These are phyloP conservation scores for Glycine soja DNA, from an alignment of 306 rosid species.

Conservation along the genomic window DNA sequence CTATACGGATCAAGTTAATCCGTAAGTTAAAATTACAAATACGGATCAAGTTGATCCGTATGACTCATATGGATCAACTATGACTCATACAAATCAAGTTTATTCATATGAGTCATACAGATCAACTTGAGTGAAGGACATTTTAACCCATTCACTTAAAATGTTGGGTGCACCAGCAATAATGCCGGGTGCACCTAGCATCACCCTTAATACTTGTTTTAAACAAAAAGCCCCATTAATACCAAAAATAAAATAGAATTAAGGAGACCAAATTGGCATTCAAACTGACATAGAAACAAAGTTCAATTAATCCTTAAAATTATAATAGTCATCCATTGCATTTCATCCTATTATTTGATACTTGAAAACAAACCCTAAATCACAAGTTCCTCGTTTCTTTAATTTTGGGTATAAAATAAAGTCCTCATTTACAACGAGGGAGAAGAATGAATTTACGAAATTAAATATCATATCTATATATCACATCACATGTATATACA, in stretches of 20 bases:
- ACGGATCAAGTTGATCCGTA: too few species aligned
- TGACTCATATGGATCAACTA: too few species aligned
- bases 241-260: not conserved
- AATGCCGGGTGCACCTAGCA: too few species aligned
- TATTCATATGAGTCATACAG: too few species aligned
- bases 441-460: constrained; percentile 20
- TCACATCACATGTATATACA: constrained; percentile 33
- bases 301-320: not conserved
- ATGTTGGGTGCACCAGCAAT: too few species aligned
- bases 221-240: too few species aligned
- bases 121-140: too few species aligned
- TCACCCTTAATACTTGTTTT: too few species aligned
- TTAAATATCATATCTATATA: constrained; percentile 24
- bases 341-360: not conserved
- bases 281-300: not conserved
- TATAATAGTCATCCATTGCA: not conserved
- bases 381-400: not conserved
- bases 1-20: too few species aligned
- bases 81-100: too few species aligned
- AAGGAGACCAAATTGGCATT: not conserved
- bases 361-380: not conserved
- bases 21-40: too few species aligned
- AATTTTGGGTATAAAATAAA: not conserved
- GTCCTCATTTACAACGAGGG: constrained; percentile 37
- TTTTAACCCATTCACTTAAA: too few species aligned